These are phyloP conservation scores for Basidioascus undulatus DNA, from an alignment of 768 basidiomycete genomes.

Conservation along the genomic window DNA sequence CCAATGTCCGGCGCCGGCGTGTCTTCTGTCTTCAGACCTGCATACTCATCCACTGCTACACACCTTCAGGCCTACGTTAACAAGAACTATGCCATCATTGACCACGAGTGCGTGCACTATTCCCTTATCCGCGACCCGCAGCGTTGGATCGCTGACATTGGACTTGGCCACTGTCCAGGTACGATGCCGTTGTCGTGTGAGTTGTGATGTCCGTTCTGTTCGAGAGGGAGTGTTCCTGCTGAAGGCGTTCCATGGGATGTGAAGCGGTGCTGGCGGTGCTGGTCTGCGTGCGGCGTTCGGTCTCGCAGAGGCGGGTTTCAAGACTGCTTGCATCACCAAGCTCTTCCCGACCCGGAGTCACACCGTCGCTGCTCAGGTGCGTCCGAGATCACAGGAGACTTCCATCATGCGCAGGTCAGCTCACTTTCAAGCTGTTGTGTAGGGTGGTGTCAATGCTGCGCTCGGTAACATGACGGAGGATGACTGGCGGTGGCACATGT, in stretches of 20 bases:
- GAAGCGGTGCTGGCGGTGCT: conserved; percentile 87
- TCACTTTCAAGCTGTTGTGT: conserved; percentile 6
- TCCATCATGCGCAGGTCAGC: not conserved
- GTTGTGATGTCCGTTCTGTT: conserved; percentile 20
- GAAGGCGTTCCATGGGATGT: not conserved
- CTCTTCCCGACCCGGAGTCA: conserved; percentile 96
- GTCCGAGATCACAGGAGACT: conserved; percentile 8
- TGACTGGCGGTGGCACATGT: conserved; percentile 99
- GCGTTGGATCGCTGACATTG: not conserved
- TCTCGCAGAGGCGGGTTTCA: conserved; percentile 91
- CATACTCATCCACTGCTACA: conserved; percentile 8
- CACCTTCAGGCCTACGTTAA: conserved; percentile 48
- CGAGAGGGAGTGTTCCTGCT: too few relatives aligned
- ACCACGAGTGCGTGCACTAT: too few relatives aligned
- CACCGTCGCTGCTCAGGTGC: conserved; percentile 87
- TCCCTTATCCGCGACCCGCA: too few relatives aligned
- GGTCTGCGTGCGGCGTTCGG: conserved; percentile 96
- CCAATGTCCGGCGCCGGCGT: too few relatives aligned
- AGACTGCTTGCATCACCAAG: conserved; percentile 97
- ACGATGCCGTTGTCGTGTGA: conserved; percentile 94
- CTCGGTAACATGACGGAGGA: conserved; percentile 84
- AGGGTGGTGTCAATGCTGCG: conserved; percentile 97
- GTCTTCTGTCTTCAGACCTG: conserved; percentile 3
- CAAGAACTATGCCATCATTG: too few relatives aligned
- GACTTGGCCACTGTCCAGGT: too few relatives aligned